These are phyloP conservation scores for Candida insectorum DNA, from an alignment of 805 yeast genomes.

Conservation along the genomic window DNA sequence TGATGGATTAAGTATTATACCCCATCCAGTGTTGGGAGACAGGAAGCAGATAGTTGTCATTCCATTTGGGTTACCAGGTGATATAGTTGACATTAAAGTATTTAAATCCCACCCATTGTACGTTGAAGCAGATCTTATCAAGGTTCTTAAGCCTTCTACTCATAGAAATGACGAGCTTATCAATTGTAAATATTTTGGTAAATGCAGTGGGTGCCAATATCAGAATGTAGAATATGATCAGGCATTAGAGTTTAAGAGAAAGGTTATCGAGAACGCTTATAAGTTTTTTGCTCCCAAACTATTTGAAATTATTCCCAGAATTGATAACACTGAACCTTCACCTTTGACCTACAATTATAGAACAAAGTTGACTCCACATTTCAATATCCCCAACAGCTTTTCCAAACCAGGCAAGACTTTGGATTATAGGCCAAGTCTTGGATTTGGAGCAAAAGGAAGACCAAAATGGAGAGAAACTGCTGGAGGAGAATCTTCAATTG, in stretches of 20 bases:
- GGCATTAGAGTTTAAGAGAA: constrained; percentile 69
- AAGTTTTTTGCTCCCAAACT: constrained; percentile 66
- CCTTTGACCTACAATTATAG: constrained; percentile 78
- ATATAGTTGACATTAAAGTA: constrained; percentile 62
- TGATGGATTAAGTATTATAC: constrained; percentile 75
- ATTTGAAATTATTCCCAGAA: constrained; percentile 49
- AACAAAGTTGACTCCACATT: constrained; percentile 95
- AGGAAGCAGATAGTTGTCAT: constrained; percentile 64
- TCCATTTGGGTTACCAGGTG: constrained; percentile 91
- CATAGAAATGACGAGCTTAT: constrained; percentile 56
- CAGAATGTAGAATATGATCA: constrained; percentile 72
- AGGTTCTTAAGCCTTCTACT: constrained; percentile 35
- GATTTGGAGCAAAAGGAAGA: constrained; percentile 85
- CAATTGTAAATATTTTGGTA: constrained; percentile 81
- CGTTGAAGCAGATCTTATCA: constrained; percentile 71
- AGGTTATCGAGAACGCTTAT: constrained; percentile 80
- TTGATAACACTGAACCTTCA: constrained; percentile 66
- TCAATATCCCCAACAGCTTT: constrained; percentile 62
- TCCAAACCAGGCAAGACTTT: constrained; percentile 27
- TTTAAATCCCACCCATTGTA: constrained; percentile 74
- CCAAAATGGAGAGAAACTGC: constrained; percentile 59
- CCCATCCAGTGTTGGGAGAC: constrained; percentile 48
- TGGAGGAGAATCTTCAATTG: constrained; percentile 61
- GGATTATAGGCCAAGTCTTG: constrained; percentile 62
- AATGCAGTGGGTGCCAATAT: constrained; percentile 93